Percentiles rank a stretch among this genome's conserved stretches.
Evolutionary conservation across 2,329 filamentous ascomycete genomes (phyloP).

Genomic region (Magnaporthiopsis incrustans): DNA sequence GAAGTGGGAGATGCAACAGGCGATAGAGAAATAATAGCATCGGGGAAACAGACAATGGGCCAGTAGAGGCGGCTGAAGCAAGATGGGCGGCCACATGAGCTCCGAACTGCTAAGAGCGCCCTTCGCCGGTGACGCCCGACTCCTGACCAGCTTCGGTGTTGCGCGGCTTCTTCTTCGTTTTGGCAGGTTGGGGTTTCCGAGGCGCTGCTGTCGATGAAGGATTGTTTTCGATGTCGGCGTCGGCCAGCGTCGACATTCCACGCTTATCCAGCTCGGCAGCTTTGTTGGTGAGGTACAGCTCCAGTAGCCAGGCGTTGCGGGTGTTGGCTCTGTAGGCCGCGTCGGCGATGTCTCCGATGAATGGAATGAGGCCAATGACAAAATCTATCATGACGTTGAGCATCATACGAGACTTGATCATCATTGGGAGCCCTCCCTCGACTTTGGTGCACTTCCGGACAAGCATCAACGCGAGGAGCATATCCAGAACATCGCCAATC

Average conservation of each 20-base stretch:
- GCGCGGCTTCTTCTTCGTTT: neutral
- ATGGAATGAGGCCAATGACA: slow-evolving; percentile 62
- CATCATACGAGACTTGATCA: slow-evolving; percentile 63
- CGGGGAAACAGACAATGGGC: too few relatives aligned
- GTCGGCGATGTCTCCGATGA: slow-evolving; percentile 69
- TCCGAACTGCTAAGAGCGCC: neutral
- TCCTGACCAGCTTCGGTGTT: neutral
- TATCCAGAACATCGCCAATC: slow-evolving; percentile 67
- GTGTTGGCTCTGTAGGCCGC: slow-evolving; percentile 69
- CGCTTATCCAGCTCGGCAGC: slow-evolving; percentile 3
- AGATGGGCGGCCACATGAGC: neutral
- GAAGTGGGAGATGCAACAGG: too few relatives aligned
- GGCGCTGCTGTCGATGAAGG: slow-evolving; percentile 1
- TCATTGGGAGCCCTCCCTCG: slow-evolving; percentile 63
- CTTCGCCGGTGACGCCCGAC: neutral
- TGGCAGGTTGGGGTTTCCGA: neutral
- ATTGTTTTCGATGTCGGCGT: slow-evolving; percentile 2
- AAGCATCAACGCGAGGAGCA: slow-evolving; percentile 67
- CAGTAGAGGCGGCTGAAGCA: too few relatives aligned
- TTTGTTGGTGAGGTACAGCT: slow-evolving; percentile 22
- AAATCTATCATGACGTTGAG: slow-evolving; percentile 73
- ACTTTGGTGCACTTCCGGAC: slow-evolving; percentile 61
- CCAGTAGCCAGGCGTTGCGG: slow-evolving; percentile 63
- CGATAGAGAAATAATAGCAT: too few relatives aligned
- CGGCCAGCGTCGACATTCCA: neutral